Conservation (phyloP, 805 yeast species). For the Babjeviella inositovora region DNA sequence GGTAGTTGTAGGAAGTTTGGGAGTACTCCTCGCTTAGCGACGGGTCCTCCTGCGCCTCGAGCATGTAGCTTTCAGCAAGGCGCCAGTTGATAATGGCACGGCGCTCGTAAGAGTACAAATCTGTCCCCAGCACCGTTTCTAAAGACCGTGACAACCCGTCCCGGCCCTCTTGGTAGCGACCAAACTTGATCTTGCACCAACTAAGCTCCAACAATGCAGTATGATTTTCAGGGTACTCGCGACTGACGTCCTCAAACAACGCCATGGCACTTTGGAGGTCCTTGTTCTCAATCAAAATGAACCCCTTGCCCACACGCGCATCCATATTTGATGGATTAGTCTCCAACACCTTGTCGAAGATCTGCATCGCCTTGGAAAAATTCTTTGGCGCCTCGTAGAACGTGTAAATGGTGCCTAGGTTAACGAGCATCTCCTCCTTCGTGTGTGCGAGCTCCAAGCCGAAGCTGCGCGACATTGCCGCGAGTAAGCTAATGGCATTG, state of each 20-base stretch:
- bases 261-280: conserved; percentile 35
- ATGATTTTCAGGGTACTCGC: conserved; percentile 29
- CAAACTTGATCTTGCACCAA: conserved; percentile 59
- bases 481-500: conserved; percentile 38
- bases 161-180: conserved; percentile 34
- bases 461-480: conserved; percentile 24
- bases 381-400: conserved; percentile 87
- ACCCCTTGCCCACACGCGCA: conserved; percentile 72
- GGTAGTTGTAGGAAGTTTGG: conserved; percentile 35
- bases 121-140: conserved; percentile 26
- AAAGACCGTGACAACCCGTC: conserved; percentile 27
- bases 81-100: conserved; percentile 59
- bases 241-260: conserved; percentile 33
- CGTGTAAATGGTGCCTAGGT: conserved; percentile 64
- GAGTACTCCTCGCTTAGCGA: conserved; percentile 10
- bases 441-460: conserved; percentile 34
- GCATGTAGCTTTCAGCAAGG: conserved; percentile 47
- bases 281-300: conserved; percentile 55
- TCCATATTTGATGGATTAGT: conserved; percentile 25
- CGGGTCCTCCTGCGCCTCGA: conserved; percentile 7
- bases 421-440: conserved; percentile 40
- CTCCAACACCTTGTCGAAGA: conserved; percentile 47
- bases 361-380: conserved; percentile 52
- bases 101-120: conserved; percentile 31
- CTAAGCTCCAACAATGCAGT: conserved; percentile 56